Evolutionary conservation across 2,329 filamentous ascomycete species (phyloP), one percentile per base, ranked within the genome.

Genomic region (Pestalotiopsis sp.): DNA sequence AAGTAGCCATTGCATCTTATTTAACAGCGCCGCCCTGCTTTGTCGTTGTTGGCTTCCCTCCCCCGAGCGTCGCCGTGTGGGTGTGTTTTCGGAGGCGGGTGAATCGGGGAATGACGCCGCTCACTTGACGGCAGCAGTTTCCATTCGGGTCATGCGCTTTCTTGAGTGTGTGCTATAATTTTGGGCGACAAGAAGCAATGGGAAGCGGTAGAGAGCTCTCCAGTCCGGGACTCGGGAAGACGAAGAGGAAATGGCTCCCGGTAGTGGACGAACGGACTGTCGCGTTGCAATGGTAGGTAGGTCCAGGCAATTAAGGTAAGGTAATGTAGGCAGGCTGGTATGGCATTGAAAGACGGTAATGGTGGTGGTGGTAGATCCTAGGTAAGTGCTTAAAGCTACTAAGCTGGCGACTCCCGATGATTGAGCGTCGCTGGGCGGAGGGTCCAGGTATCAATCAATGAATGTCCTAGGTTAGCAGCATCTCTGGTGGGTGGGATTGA

Each of bases 1-100:
- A 89, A 75, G 83, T 82, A 73, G 86, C 85, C 87, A 89, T 89
- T 76, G 82, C 85, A 87, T 87, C 74, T 78, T 81, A 62, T 36
- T 39, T 36, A 20, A 52, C 45, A 52, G 41, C 45, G 31, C 45
- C 45, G 7, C 20, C 20, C 5, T 52, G 45, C 45, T 52, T 9
- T 52, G 17, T 52, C 45, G 45, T 52, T n/a, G 17, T 45, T 23
- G n/a, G 45, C 20, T 14, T 31, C 56, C 25, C 56, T 23, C 12
- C 56, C 23, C 12, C 5, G n/a, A 23, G 56, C 23, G 14, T 58
- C 59, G 17, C 36, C 13, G 59, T 20, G 27, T 62, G 27, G 31
- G 14, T 62, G n/a, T 52, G 45, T 17, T n/a, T 49, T 52, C 45
- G 45, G n/a, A 49, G 41, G 41, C n/a, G 41, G 45, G 45, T 9